These are phyloP conservation scores for Auricularia sp. DNA, from an alignment of 768 basidiomycete species.

Conservation along the genomic window DNA sequence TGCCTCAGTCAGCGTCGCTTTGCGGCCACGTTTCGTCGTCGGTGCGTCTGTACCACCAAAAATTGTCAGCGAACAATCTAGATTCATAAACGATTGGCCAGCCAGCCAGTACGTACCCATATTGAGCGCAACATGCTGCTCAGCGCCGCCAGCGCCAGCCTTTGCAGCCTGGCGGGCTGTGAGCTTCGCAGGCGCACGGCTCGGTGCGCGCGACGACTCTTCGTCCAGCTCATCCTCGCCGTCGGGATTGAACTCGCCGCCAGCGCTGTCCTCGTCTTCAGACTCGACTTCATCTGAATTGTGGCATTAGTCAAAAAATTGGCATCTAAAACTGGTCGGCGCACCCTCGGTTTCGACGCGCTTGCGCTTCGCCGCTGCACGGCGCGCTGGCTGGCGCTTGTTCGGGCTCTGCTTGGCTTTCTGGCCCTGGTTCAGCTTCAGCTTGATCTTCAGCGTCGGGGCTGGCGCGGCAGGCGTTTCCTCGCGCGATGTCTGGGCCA, in stretches of 20 bases:
- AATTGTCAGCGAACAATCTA: neutral
- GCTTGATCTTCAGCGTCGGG: slow-evolving; percentile 50
- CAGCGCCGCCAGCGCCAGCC: slow-evolving; percentile 56
- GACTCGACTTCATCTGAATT: slow-evolving; percentile 30
- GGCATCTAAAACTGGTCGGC: too few relatives aligned
- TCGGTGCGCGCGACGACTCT: neutral
- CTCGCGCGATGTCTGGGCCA: too few relatives aligned
- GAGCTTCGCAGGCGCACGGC: slow-evolving; percentile 12
- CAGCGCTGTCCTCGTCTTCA: slow-evolving; percentile 34
- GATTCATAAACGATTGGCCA: neutral
- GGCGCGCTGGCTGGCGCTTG: slow-evolving; percentile 5
- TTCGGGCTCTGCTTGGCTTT: slow-evolving; percentile 9
- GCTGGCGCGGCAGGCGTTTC: slow-evolving; percentile 17
- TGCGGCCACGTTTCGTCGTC: slow-evolving; percentile 33
- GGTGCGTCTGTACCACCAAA: slow-evolving; percentile 1
- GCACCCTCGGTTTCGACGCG: neutral
- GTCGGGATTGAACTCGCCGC: slow-evolving; percentile 32
- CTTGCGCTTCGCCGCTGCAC: slow-evolving; percentile 9
- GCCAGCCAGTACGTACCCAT: slow-evolving; percentile 23
- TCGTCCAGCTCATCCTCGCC: slow-evolving; percentile 12
- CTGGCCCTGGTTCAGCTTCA: slow-evolving; percentile 31
- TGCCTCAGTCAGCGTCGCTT: slow-evolving; percentile 59
- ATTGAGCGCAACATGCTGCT: slow-evolving; percentile 49
- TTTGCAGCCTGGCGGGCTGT: slow-evolving; percentile 58
- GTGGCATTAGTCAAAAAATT: slow-evolving; percentile 2